Percentiles rank a stretch among this genome's conserved stretches.
These are phyloP conservation scores for Coemansia sp. DNA, from an alignment of 192 early-diverging fungal genomes.

Conservation along the genomic window DNA sequence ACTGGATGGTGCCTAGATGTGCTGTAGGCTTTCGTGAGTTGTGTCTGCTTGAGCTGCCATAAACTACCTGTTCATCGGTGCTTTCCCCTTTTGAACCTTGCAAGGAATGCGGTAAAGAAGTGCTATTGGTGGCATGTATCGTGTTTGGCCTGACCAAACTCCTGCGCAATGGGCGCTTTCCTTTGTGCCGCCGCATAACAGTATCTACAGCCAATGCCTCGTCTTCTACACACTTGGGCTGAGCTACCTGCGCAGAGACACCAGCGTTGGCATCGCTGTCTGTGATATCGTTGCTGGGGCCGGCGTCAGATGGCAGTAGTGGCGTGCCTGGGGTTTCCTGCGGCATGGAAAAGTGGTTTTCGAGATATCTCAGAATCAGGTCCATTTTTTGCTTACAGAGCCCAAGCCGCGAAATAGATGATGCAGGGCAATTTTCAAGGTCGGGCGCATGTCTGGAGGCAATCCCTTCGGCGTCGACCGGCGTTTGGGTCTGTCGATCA, in stretches of 20 bases:
- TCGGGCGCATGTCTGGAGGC: neutral
- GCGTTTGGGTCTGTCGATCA: slow-evolving; percentile 3
- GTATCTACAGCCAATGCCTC: neutral
- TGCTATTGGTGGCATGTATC: neutral
- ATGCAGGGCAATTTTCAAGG: slow-evolving; percentile 5
- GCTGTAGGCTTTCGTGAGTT: neutral
- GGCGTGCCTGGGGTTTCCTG: slow-evolving; percentile 31
- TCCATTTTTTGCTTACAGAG: slow-evolving; percentile 34
- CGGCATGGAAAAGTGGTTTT: slow-evolving; percentile 28
- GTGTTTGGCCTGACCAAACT: slow-evolving; percentile 16
- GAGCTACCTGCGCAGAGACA: neutral
- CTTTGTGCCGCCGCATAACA: slow-evolving; percentile 6
- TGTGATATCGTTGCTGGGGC: neutral
- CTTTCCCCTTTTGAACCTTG: neutral
- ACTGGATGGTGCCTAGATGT: slow-evolving; percentile 24
- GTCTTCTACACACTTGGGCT: neutral
- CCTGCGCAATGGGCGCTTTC: slow-evolving; percentile 31
- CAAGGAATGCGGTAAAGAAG: neutral
- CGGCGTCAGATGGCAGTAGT: slow-evolving; percentile 6
- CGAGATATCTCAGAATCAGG: slow-evolving; percentile 34
- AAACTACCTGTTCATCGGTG: neutral
- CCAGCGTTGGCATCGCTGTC: neutral
- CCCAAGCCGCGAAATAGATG: slow-evolving; percentile 1
- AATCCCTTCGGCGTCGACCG: neutral
- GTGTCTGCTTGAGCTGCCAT: neutral